A percentile compares a stretch with the other conserved stretches of the same genome.
Conservation (phyloP, 1,284 basidiomycete species). For the Papiliotrema terrestris region DNA sequence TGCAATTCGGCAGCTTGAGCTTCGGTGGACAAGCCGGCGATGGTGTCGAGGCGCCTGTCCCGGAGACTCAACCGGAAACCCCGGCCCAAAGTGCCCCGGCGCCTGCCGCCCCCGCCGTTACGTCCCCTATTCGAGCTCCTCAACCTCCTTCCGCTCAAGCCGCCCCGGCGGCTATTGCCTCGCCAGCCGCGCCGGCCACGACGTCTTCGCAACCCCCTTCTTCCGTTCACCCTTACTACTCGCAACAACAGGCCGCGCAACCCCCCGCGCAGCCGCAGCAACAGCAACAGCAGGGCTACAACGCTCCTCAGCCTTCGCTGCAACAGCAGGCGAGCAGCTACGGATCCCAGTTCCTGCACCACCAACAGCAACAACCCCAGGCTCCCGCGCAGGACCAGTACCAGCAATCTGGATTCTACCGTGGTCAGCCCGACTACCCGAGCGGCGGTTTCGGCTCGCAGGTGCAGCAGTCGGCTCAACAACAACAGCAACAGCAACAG, state of each 20-base stretch:
- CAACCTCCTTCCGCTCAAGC: constrained; percentile 2
- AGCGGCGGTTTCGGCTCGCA: constrained; percentile 2
- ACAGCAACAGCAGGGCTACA: constrained; percentile 28
- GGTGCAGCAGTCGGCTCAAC: constrained; percentile 3
- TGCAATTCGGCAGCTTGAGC: constrained; percentile 51
- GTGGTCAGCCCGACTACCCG: constrained; percentile 5
- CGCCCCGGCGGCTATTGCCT: not conserved
- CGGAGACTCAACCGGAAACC: constrained; percentile 22
- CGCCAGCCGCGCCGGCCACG: not conserved
- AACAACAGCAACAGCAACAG: constrained; percentile 13
- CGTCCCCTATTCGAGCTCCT: constrained; percentile 11
- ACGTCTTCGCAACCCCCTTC: not conserved
- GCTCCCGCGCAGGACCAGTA: constrained; percentile 6
- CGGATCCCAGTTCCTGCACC: constrained; percentile 31
- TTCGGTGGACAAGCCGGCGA: constrained; percentile 48
- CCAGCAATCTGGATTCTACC: constrained; percentile 5
- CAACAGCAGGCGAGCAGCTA: constrained; percentile 38
- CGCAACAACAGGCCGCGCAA: constrained; percentile 14
- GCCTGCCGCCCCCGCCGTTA: constrained; percentile 15
- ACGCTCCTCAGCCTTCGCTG: constrained; percentile 19
- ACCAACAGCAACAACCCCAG: constrained; percentile 12
- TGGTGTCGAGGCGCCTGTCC: constrained; percentile 40
- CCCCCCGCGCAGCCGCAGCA: constrained; percentile 11
- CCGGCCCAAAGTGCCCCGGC: constrained; percentile 16
- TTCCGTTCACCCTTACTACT: constrained; percentile 8